These are phyloP conservation scores for Musa acuminata DNA, from an alignment of 176 grass and related monocot genomes.

Conservation along the genomic window DNA sequence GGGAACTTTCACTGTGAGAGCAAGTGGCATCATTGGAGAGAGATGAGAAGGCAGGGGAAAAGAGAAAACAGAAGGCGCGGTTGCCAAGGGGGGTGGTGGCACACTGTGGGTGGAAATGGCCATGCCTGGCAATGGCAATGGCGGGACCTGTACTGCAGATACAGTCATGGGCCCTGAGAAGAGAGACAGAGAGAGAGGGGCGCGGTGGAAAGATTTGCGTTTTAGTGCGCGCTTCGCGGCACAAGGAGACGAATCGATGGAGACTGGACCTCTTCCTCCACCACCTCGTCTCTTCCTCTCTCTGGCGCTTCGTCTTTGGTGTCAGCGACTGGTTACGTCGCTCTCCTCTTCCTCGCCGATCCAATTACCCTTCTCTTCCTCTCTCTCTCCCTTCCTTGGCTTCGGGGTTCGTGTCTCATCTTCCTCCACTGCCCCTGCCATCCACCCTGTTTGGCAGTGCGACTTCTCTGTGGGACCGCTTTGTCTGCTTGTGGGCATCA, in stretches of 20 bases:
- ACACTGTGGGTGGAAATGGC: not conserved
- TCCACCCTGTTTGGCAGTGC: too few relatives aligned
- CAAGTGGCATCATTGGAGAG: not conserved
- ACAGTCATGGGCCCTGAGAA: too few relatives aligned
- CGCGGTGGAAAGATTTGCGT: not conserved
- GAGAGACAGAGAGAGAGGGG: too few relatives aligned
- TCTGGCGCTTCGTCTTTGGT: not conserved
- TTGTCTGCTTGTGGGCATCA: too few relatives aligned
- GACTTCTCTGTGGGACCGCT: too few relatives aligned
- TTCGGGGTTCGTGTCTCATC: too few relatives aligned
- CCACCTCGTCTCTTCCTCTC: not conserved
- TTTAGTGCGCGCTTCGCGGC: slow-evolving; percentile 6
- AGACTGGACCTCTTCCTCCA: not conserved
- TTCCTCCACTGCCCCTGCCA: too few relatives aligned
- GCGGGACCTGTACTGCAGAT: too few relatives aligned
- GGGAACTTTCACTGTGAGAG: not conserved
- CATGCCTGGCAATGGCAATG: too few relatives aligned
- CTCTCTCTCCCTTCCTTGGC: too few relatives aligned
- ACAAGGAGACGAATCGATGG: not conserved
- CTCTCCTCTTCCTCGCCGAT: not conserved
- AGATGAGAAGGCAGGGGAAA: too few relatives aligned
- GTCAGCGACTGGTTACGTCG: slow-evolving; percentile 7
- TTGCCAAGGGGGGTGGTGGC: not conserved
- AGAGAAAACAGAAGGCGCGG: not conserved
- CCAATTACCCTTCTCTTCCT: too few relatives aligned